phyloP scores from a whole-genome alignment of 345 rosid genomes.

The Salix caprea region DNA sequence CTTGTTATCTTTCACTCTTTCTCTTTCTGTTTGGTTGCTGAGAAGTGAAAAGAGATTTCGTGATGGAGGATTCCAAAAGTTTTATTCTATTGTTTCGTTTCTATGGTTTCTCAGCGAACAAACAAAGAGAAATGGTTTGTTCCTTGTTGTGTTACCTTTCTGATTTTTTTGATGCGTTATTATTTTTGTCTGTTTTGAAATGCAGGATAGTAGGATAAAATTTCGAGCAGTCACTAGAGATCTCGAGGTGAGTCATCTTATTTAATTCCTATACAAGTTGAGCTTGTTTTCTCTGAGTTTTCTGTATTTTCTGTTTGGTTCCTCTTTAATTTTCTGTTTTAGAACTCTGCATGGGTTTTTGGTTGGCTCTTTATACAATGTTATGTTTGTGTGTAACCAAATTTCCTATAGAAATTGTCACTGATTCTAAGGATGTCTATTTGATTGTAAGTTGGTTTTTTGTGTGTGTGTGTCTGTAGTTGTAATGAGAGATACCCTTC shows the following conservation, averaged over 20 bases:
- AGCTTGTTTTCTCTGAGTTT: not conserved
- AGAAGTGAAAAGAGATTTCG: not conserved
- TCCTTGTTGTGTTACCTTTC: not conserved
- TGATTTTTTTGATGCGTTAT: not conserved
- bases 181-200: slow-evolving; percentile 12
- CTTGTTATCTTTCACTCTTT: slow-evolving; percentile 26
- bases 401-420: not conserved
- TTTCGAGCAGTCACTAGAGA: slow-evolving; percentile 23
- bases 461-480: not conserved
- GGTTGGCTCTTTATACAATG: not conserved
- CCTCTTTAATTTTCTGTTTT: not conserved
- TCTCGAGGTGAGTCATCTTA: slow-evolving; percentile 37
- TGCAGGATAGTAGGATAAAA: slow-evolving; percentile 21
- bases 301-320: not conserved
- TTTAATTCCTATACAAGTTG: not conserved
- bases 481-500: not conserved
- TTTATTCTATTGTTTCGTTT: not conserved
- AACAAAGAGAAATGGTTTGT: not conserved
- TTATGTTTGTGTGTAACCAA: not conserved
- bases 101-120: slow-evolving; percentile 5
- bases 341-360: not conserved
- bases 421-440: not conserved
- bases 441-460: not conserved
- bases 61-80: not conserved
- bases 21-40: slow-evolving; percentile 11